Conservation (phyloP, 1,284 basidiomycete genomes). For the Psilocybe mexicana region DNA sequence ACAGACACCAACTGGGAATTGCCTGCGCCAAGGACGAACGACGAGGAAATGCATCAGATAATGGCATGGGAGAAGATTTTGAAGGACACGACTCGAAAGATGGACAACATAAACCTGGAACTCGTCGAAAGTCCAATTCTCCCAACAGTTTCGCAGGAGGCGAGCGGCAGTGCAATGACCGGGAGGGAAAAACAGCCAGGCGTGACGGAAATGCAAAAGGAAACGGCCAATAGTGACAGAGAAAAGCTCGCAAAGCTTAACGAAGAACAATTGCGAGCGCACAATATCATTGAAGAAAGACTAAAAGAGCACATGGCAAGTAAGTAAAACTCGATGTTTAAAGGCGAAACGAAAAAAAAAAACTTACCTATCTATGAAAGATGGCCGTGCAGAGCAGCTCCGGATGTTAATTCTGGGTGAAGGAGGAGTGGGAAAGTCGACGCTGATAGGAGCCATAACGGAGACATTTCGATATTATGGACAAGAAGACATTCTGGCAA, state of each 20-base stretch:
- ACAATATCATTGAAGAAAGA: slow-evolving; percentile 4
- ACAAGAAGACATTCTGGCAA: slow-evolving; percentile 18
- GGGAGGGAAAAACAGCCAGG: no score
- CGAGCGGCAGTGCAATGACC: no score
- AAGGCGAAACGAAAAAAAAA: neutral
- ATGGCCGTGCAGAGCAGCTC: slow-evolving; percentile 28
- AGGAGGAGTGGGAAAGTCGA: slow-evolving; percentile 39
- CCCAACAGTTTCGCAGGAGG: no score
- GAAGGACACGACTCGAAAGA: no score
- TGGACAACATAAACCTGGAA: no score
- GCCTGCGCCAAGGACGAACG: no score
- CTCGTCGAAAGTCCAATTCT: no score
- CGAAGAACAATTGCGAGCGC: slow-evolving; percentile 7
- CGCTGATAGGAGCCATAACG: slow-evolving; percentile 29
- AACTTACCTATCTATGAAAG: neutral
- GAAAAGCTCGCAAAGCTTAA: neutral
- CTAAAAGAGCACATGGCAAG: slow-evolving; percentile 11
- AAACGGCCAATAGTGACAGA: no score
- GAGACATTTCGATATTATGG: slow-evolving; percentile 22
- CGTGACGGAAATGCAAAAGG: neutral
- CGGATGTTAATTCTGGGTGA: slow-evolving; percentile 21
- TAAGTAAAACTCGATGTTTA: neutral
- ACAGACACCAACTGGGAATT: no score
- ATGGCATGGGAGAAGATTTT: no score
- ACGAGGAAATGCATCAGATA: no score